Evolutionary conservation across 345 rosid species (phyloP).

Genomic region (Camelina hispida): DNA sequence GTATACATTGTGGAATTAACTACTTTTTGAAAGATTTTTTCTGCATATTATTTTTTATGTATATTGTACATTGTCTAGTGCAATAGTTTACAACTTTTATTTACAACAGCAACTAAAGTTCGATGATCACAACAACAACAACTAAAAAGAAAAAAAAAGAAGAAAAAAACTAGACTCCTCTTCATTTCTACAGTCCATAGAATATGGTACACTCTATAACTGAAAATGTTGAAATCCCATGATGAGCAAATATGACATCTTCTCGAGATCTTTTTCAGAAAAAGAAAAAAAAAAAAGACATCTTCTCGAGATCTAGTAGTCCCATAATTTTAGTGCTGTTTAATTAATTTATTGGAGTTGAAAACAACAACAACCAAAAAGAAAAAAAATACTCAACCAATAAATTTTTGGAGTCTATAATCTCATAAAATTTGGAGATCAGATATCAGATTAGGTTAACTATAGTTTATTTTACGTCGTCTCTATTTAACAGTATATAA

Average conservation of each 20-base stretch:
- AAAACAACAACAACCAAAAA: too few relatives aligned
- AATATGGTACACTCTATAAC: not conserved
- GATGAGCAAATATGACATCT: not conserved
- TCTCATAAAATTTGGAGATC: not conserved
- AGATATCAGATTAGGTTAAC: not conserved
- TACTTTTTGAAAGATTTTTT: not conserved
- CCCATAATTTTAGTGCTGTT: not conserved
- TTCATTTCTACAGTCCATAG: not conserved
- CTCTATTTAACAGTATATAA: not conserved
- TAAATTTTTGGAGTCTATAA: not conserved
- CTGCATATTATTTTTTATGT: too few relatives aligned
- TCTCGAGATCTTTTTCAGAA: not conserved
- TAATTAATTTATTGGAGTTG: not conserved
- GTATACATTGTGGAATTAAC: not conserved
- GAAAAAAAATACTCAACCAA: too few relatives aligned
- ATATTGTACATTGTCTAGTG: too few relatives aligned
- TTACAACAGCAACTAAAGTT: too few relatives aligned
- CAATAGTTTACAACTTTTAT: too few relatives aligned
- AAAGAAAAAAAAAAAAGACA: too few relatives aligned
- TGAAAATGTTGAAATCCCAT: not conserved
- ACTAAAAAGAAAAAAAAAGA: too few relatives aligned
- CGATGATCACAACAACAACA: too few relatives aligned
- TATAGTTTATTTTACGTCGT: not conserved
- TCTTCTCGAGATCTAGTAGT: not conserved
- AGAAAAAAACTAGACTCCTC: not conserved